Percentiles rank a stretch among this genome's conserved stretches.
Conservation (phyloP, 1,284 basidiomycete species). For the Rhodotorula sp. region DNA sequence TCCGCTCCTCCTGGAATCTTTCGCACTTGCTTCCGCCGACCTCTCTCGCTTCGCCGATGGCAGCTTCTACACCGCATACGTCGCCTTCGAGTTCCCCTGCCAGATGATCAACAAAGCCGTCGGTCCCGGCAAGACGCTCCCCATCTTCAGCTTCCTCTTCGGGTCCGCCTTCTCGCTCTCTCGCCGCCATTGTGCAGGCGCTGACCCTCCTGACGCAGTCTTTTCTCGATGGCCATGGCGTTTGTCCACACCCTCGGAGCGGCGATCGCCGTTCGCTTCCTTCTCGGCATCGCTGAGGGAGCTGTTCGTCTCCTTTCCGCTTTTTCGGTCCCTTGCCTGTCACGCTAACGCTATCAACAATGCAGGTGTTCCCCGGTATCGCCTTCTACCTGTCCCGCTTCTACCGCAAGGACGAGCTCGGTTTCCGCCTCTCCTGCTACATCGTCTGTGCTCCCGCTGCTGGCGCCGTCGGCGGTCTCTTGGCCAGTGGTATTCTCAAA, state of each 20-base stretch:
- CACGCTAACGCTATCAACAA: too few species aligned
- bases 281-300: conserved; percentile 45
- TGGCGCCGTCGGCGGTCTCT: conserved; percentile 47
- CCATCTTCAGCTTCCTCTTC: conserved; percentile 36
- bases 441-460: conserved; percentile 37
- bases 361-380: conserved; percentile 14
- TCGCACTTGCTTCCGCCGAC: background rate
- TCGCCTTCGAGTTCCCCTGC: conserved; percentile 59
- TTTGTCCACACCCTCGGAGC: conserved; percentile 39
- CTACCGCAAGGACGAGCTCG: conserved; percentile 46
- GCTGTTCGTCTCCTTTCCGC: background rate
- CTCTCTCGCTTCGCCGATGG: background rate
- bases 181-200: background rate
- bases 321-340: too few species aligned
- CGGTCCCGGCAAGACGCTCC: conserved; percentile 53
- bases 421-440: conserved; percentile 43
- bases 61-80: conserved; percentile 56
- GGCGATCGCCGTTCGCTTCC: conserved; percentile 45
- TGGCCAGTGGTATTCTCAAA: conserved; percentile 30
- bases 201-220: conserved; percentile 34
- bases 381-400: conserved; percentile 11
- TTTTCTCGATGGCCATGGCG: conserved; percentile 38
- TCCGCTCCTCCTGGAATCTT: too few species aligned
- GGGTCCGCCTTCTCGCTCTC: background rate
- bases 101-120: conserved; percentile 57